A percentile compares a stretch with the other conserved stretches of the same genome.
Evolutionary conservation across 176 grass and related monocot genomes (phyloP).

Genomic region (Luzula sylvatica): DNA sequence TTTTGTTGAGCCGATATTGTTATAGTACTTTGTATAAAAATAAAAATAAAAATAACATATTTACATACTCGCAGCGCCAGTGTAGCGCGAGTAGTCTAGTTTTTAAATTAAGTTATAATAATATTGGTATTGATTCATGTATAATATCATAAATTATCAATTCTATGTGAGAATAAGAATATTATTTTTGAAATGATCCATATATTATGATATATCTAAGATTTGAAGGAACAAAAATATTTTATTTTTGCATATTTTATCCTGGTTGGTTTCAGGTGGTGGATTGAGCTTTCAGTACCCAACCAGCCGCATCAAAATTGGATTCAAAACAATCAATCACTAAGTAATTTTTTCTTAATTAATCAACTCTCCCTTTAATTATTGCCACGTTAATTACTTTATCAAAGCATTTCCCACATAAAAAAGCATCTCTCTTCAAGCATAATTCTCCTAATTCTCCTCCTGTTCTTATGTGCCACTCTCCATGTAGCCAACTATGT

Average conservation of each 20-base stretch:
- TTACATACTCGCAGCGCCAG: too few relatives aligned
- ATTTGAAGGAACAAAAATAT: neutral
- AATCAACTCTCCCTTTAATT: neutral
- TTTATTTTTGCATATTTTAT: conserved; percentile 10
- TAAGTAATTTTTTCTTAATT: neutral
- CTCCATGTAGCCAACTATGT: neutral
- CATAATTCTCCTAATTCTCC: neutral
- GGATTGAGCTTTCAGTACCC: conserved; percentile 19
- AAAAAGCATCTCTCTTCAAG: conserved; percentile 12
- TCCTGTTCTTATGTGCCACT: neutral
- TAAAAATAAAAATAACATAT: too few relatives aligned
- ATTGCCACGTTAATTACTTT: conserved; percentile 8
- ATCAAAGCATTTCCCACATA: too few relatives aligned
- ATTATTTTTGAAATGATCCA: too few relatives aligned
- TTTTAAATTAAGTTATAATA: too few relatives aligned
- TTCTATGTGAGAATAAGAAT: too few relatives aligned
- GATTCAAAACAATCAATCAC: conserved; percentile 19
- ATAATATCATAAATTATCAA: too few relatives aligned
- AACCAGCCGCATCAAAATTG: conserved; percentile 13
- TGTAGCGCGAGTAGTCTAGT: too few relatives aligned
- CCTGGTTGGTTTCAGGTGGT: conserved; percentile 3
- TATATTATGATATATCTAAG: neutral
- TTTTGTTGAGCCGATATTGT: too few relatives aligned
- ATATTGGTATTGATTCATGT: too few relatives aligned
- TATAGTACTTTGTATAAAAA: too few relatives aligned